These are phyloP conservation scores for Phaeomoniella chlamydospora DNA, from an alignment of 2,329 filamentous ascomycete genomes.

Conservation along the genomic window DNA sequence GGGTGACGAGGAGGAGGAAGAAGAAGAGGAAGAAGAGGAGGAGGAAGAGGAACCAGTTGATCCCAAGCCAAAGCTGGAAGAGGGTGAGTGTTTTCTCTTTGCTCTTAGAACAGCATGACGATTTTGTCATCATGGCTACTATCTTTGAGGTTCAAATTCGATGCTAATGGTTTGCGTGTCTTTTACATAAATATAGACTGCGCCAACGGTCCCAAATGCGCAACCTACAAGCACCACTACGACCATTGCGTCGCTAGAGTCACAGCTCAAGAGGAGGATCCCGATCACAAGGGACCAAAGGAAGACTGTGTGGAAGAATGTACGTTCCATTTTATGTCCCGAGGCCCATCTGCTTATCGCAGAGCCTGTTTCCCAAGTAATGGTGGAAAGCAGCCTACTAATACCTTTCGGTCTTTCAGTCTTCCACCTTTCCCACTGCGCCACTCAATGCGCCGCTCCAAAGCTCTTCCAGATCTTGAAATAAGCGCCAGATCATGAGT, in stretches of 20 bases:
- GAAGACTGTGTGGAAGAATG: conserved; percentile 99
- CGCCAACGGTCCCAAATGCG: conserved; percentile 71
- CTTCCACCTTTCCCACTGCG: conserved; percentile 98
- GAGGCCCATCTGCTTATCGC: no score
- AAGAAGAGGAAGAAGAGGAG: conserved; percentile 58
- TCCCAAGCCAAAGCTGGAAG: conserved; percentile 72
- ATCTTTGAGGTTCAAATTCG: neutral
- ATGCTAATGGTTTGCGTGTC: neutral
- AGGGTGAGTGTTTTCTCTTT: conserved; percentile 52
- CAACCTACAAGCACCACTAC: conserved; percentile 89
- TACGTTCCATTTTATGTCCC: conserved; percentile 37
- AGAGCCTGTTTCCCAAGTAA: no score
- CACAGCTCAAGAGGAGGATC: conserved; percentile 49
- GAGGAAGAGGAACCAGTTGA: conserved; percentile 77
- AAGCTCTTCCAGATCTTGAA: conserved; percentile 90
- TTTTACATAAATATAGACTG: conserved; percentile 65
- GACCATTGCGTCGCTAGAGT: conserved; percentile 97
- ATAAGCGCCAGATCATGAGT: no score
- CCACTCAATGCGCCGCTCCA: conserved; percentile 79
- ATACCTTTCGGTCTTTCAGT: conserved; percentile 38
- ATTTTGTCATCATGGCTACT: conserved; percentile 2
- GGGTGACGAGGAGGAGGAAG: conserved; percentile 43
- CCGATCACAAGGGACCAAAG: conserved; percentile 55
- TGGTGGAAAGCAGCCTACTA: neutral
- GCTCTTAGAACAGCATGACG: neutral